Evolutionary conservation across 1,284 basidiomycete genomes (phyloP).

Genomic region (Rhodofomes roseus): DNA sequence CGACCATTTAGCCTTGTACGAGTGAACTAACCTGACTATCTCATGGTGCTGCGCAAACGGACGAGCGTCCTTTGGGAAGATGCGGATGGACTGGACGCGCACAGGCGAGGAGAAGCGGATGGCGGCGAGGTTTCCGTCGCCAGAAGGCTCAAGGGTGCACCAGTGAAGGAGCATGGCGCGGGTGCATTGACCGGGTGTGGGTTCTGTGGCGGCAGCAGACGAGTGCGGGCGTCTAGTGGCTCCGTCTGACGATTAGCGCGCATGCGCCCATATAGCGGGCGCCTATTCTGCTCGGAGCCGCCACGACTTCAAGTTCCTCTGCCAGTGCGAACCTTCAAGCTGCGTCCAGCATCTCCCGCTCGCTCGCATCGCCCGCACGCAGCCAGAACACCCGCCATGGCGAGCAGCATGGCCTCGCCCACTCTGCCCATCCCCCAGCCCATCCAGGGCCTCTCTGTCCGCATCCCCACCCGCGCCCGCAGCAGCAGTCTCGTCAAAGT

Average conservation of each 20-base stretch:
- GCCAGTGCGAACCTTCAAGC: background rate
- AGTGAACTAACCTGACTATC: slow-evolving; percentile 53
- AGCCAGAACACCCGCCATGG: background rate
- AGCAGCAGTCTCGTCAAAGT: slow-evolving; percentile 85
- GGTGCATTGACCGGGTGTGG: background rate
- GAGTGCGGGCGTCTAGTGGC: background rate
- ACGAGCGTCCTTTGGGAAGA: slow-evolving; percentile 56
- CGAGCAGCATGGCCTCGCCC: slow-evolving; percentile 24
- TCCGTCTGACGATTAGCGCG: background rate
- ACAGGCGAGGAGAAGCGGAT: slow-evolving; percentile 62
- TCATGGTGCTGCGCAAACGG: slow-evolving; percentile 60
- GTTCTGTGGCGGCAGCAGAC: background rate
- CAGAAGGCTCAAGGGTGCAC: slow-evolving; percentile 59
- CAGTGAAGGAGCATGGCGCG: slow-evolving; percentile 58
- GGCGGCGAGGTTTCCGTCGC: slow-evolving; percentile 55
- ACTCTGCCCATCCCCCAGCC: slow-evolving; percentile 24
- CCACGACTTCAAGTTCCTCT: slow-evolving; percentile 8
- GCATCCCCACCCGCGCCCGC: slow-evolving; percentile 55
- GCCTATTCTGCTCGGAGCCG: slow-evolving; percentile 4
- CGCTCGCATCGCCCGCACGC: background rate
- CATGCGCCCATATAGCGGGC: background rate
- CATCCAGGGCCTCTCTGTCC: slow-evolving; percentile 25
- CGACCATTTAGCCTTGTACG: background rate
- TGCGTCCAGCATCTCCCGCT: slow-evolving; percentile 1
- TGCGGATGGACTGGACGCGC: slow-evolving; percentile 54